These are phyloP conservation scores for Capronia coronata DNA, from an alignment of 2,329 filamentous ascomycete species.

Conservation along the genomic window DNA sequence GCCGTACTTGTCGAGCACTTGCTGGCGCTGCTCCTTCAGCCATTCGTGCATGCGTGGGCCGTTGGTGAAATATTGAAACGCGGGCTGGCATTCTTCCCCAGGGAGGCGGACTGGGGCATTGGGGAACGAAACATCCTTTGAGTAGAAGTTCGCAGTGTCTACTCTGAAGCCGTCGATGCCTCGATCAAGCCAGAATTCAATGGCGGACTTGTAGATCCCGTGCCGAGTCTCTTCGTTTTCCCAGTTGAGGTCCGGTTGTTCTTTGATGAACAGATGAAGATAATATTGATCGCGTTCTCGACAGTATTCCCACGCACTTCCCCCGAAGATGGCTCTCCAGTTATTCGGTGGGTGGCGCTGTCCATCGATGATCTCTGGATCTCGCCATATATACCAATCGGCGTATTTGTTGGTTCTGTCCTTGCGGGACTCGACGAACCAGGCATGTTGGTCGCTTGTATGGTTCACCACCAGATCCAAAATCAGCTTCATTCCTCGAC, in stretches of 20 bases:
- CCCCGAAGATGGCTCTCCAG: conserved; percentile 41
- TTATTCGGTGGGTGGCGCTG: conserved; percentile 55
- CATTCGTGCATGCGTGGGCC: conserved; percentile 55
- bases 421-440: conserved; percentile 51
- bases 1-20: conserved; percentile 51
- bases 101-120: conserved; percentile 37
- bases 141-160: conserved; percentile 39
- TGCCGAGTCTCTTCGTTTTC: conserved; percentile 57
- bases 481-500: conserved; percentile 62
- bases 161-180: conserved; percentile 65
- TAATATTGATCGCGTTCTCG: conserved; percentile 53
- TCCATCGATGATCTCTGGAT: conserved; percentile 51
- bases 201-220: conserved; percentile 61
- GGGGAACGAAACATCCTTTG: conserved; percentile 29
- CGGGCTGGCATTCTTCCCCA: conserved; percentile 44
- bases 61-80: conserved; percentile 45
- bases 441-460: conserved; percentile 54
- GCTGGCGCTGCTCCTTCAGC: conserved; percentile 48
- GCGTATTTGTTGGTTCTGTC: conserved; percentile 43
- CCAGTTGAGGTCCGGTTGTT: conserved; percentile 76
- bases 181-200: conserved; percentile 67
- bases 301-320: conserved; percentile 30
- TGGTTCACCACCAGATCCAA: conserved; percentile 75
- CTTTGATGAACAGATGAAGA: conserved; percentile 62
- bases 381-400: conserved; percentile 62